Evolutionary conservation across 768 basidiomycete species (phyloP).

Genomic region (Collybia mongolica): DNA sequence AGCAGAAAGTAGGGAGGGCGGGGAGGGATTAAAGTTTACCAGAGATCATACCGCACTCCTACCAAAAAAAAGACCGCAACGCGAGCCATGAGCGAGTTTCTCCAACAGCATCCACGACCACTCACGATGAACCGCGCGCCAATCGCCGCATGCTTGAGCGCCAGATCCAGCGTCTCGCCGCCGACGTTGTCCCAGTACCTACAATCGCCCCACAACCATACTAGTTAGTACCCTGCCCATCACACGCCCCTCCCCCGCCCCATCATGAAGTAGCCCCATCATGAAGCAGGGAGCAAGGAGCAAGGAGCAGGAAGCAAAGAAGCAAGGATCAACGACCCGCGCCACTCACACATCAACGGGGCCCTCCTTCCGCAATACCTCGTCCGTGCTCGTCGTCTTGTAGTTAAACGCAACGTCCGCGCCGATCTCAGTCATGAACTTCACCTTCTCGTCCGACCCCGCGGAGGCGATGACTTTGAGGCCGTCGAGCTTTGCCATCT

Average conservation of each 20-base stretch:
- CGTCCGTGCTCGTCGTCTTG: slow-evolving; percentile 18
- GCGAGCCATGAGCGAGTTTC: too few species aligned
- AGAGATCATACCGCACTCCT: slow-evolving; percentile 44
- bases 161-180: slow-evolving; percentile 57
- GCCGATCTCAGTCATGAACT: slow-evolving; percentile 28
- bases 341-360: slow-evolving; percentile 37
- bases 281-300: too few species aligned
- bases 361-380: slow-evolving; percentile 31
- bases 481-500: slow-evolving; percentile 31
- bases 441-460: slow-evolving; percentile 39
- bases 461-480: slow-evolving; percentile 40
- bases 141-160: slow-evolving; percentile 40
- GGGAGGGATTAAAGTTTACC: slow-evolving; percentile 6
- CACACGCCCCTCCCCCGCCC: too few species aligned
- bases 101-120: background rate
- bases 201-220: background rate
- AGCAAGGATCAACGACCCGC: too few species aligned
- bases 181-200: slow-evolving; percentile 63
- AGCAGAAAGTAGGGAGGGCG: background rate
- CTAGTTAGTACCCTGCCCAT: too few species aligned
- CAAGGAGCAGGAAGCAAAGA: too few species aligned
- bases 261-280: too few species aligned
- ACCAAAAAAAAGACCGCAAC: too few species aligned
- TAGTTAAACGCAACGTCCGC: slow-evolving; percentile 34
- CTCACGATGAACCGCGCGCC: slow-evolving; percentile 53